Conservation (phyloP, 73 alveolate species). For the Paraurostyla sp. region DNA sequence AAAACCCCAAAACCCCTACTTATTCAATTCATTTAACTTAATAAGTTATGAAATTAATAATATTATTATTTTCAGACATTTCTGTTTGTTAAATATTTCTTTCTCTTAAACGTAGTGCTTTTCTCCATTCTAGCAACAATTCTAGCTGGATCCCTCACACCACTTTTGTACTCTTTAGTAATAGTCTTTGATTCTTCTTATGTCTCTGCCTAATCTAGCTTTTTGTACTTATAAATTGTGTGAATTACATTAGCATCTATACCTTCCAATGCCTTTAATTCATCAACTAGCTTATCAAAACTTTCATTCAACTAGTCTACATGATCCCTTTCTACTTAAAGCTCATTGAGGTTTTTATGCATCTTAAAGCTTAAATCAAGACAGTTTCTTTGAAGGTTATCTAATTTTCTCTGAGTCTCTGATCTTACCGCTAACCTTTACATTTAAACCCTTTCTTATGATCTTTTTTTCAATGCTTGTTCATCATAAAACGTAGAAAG, state of each 20-base stretch:
- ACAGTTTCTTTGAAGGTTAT: constrained; percentile 2
- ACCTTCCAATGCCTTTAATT: constrained; percentile 40
- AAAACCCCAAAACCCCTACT: constrained; percentile 60
- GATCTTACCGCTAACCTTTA: not conserved
- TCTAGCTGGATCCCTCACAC: constrained; percentile 74
- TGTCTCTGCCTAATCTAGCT: constrained; percentile 9
- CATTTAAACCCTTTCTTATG: too few relatives aligned
- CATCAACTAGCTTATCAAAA: constrained; percentile 10
- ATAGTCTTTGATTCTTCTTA: constrained; percentile 42
- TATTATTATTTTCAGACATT: not conserved
- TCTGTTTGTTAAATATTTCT: constrained; percentile 15
- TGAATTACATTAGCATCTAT: constrained; percentile 22
- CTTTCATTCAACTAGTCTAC: not conserved
- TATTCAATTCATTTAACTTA: not conserved
- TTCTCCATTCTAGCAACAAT: constrained; percentile 66
- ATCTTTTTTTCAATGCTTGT: too few relatives aligned
- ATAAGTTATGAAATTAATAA: not conserved
- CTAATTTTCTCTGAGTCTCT: not conserved
- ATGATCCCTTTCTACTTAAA: not conserved
- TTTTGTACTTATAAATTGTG: constrained; percentile 20
- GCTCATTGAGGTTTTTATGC: constrained; percentile 30
- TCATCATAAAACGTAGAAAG: too few relatives aligned
- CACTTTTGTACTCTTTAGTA: constrained; percentile 61
- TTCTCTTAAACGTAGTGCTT: constrained; percentile 34
- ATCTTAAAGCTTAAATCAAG: not conserved